Conservation (phyloP, 2,329 filamentous ascomycete species). For the Diaporthe vexans region DNA sequence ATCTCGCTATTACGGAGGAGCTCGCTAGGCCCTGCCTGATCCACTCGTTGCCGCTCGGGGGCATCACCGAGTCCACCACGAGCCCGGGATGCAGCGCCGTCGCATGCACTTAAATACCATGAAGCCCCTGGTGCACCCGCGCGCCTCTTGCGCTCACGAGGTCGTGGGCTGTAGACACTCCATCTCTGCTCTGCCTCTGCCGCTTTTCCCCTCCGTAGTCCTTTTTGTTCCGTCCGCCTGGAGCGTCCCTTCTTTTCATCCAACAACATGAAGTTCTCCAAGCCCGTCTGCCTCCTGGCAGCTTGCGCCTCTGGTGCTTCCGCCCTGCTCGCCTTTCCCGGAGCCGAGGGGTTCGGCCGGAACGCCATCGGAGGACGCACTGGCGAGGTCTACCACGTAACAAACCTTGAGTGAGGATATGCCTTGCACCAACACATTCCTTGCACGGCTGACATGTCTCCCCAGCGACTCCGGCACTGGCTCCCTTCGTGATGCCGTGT, state of each 20-base stretch:
- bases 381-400: slow-evolving; percentile 26
- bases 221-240: slow-evolving; percentile 13
- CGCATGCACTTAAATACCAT: slow-evolving; percentile 9
- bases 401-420: slow-evolving; percentile 19
- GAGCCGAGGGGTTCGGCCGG: slow-evolving; percentile 33
- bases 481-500: slow-evolving; percentile 65
- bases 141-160: neutral
- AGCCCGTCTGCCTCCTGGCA: slow-evolving; percentile 22
- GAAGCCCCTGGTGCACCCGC: slow-evolving; percentile 3
- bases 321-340: slow-evolving; percentile 32
- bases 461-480: slow-evolving; percentile 59
- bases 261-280: slow-evolving; percentile 22
- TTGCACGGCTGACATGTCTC: neutral
- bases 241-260: slow-evolving; percentile 22
- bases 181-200: slow-evolving; percentile 13
- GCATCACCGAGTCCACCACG: slow-evolving; percentile 6
- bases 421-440: neutral
- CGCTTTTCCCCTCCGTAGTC: neutral
- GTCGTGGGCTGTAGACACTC: neutral
- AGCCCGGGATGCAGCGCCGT: neutral
- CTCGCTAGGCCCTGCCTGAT: slow-evolving; percentile 20
- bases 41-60: slow-evolving; percentile 20
- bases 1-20: slow-evolving; percentile 25
- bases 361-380: slow-evolving; percentile 26
- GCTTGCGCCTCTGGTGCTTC: slow-evolving; percentile 18